Conservation (phyloP, 2,329 filamentous ascomycete species). For the Epichloe gansuensis region DNA sequence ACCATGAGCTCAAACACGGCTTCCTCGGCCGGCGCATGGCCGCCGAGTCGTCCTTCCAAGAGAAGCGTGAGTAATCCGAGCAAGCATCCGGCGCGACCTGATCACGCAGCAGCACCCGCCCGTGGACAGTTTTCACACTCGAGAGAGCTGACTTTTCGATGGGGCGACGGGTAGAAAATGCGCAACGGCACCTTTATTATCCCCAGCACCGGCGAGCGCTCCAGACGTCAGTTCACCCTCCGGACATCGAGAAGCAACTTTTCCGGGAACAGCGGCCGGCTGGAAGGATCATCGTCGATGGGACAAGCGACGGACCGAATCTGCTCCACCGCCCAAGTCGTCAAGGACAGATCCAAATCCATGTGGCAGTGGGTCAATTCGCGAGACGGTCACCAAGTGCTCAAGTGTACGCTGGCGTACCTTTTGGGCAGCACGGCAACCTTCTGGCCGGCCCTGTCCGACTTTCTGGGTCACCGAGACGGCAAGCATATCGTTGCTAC, state of each 20-base stretch:
- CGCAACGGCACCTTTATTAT: constrained; percentile 80
- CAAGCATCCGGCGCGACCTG: not conserved
- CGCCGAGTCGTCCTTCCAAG: constrained; percentile 30
- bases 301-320: constrained; percentile 9
- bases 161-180: constrained; percentile 43
- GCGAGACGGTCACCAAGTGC: constrained; percentile 61
- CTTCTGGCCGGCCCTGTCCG: constrained; percentile 61
- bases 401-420: constrained; percentile 89
- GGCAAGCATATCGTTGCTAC: constrained; percentile 92
- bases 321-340: constrained; percentile 4
- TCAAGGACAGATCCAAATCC: constrained; percentile 22
- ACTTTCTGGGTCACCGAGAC: constrained; percentile 68
- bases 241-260: constrained; percentile 33
- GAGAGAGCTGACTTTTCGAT: not conserved
- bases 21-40: constrained; percentile 25
- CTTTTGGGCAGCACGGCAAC: constrained; percentile 76
- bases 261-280: constrained; percentile 14
- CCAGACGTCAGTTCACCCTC: constrained; percentile 67
- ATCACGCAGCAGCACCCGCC: not conserved
- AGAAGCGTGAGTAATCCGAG: constrained; percentile 26
- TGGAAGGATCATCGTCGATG: constrained; percentile 10
- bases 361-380: constrained; percentile 52
- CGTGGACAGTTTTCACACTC: not conserved
- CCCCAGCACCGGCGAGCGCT: constrained; percentile 72
- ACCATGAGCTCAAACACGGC: constrained; percentile 25